Percentiles rank a stretch among this genome's conserved stretches.
These are phyloP conservation scores for Glycine soja DNA, from an alignment of 306 rosid genomes.

Conservation along the genomic window DNA sequence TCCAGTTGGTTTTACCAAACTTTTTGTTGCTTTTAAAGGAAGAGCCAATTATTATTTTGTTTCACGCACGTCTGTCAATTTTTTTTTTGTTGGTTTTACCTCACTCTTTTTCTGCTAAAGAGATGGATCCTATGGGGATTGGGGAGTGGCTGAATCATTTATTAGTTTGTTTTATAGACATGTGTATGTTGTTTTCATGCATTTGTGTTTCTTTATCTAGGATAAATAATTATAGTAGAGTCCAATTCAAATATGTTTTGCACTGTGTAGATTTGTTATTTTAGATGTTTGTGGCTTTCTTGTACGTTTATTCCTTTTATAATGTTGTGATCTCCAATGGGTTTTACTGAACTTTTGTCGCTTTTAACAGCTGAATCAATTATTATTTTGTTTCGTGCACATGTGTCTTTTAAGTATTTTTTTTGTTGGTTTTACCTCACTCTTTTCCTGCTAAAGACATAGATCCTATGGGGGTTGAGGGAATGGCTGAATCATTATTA, in stretches of 20 bases:
- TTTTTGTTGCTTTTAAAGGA: conserved; percentile 12
- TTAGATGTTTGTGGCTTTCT: neutral
- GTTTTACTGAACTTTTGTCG: conserved; percentile 15
- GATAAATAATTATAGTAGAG: neutral
- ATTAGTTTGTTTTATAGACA: neutral
- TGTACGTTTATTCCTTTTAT: conserved; percentile 10
- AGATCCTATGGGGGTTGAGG: neutral
- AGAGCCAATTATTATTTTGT: conserved; percentile 14
- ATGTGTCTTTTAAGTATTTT: neutral
- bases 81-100: neutral
- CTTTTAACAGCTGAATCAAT: neutral
- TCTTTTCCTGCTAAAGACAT: neutral
- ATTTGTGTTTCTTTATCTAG: neutral
- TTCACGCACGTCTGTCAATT: neutral
- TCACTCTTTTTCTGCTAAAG: neutral
- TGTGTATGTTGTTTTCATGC: neutral
- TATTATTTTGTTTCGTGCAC: neutral
- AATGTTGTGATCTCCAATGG: conserved; percentile 1
- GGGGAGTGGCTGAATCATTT: conserved; percentile 2
- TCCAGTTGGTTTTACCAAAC: neutral
- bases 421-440: neutral
- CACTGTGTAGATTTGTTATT: neutral
- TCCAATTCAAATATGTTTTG: neutral
- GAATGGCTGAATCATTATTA: conserved; percentile 6
- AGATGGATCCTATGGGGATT: neutral